phyloP scores from a whole-genome alignment of 129 eudicot genomes.

The Flaveria brownii region DNA sequence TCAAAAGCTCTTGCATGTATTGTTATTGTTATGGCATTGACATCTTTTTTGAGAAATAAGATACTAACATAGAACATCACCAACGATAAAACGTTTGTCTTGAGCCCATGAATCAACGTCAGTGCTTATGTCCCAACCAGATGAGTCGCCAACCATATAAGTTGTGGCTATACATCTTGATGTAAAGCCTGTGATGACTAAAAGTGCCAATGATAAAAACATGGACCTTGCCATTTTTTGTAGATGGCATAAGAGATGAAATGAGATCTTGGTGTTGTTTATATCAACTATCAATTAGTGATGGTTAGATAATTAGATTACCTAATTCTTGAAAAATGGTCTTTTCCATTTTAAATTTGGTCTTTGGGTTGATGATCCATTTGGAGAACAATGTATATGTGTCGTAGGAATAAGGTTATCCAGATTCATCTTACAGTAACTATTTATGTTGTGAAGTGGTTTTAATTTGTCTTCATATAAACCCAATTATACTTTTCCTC shows the following conservation, averaged over 20 bases:
- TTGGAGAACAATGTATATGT: slow-evolving; percentile 16
- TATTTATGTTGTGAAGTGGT: not conserved
- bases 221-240: slow-evolving; percentile 33
- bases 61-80: slow-evolving; percentile 69
- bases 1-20: no score
- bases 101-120: slow-evolving; percentile 63
- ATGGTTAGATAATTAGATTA: slow-evolving; percentile 35
- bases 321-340: slow-evolving; percentile 39
- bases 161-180: slow-evolving; percentile 55
- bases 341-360: slow-evolving; percentile 20
- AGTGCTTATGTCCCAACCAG: slow-evolving; percentile 93
- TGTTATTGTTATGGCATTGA: not conserved
- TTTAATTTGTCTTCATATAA: no score
- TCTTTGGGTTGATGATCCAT: slow-evolving; percentile 41
- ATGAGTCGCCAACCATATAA: slow-evolving; percentile 64
- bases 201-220: slow-evolving; percentile 15
- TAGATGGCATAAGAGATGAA: slow-evolving; percentile 13
- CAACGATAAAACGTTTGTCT: slow-evolving; percentile 63
- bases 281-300: not conserved
- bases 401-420: not conserved
- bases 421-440: not conserved
- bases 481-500: no score
- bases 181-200: slow-evolving; percentile 30
- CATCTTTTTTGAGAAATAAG: not conserved
- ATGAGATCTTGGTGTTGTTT: slow-evolving; percentile 24